phyloP scores from a whole-genome alignment of 2,329 filamentous ascomycete species.

The Stenocarpella maydis region DNA sequence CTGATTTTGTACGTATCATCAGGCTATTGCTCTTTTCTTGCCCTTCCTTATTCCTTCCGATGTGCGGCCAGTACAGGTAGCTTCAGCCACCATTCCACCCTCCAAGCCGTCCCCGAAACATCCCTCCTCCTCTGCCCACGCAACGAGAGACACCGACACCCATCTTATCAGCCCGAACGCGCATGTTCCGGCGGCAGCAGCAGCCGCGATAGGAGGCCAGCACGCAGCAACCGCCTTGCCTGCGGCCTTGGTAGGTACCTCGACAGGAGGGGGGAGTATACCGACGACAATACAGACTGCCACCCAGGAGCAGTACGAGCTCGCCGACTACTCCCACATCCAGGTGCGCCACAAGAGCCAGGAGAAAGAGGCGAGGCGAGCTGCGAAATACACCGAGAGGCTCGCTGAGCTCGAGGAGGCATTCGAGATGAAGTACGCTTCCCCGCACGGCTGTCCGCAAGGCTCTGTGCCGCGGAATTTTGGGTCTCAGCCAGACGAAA shows the following conservation, averaged over 20 bases:
- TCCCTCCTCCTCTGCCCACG: slow-evolving; percentile 35
- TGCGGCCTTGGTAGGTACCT: slow-evolving; percentile 28
- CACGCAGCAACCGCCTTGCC: slow-evolving; percentile 24
- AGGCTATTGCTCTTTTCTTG: background rate
- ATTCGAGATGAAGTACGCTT: slow-evolving; percentile 73
- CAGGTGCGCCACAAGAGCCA: slow-evolving; percentile 41
- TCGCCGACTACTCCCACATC: slow-evolving; percentile 50
- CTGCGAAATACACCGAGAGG: slow-evolving; percentile 66
- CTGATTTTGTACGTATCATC: slow-evolving; percentile 14
- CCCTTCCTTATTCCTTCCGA: background rate
- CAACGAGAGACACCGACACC: slow-evolving; percentile 22
- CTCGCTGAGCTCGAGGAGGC: slow-evolving; percentile 71
- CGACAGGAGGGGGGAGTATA: slow-evolving; percentile 33
- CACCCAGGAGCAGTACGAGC: slow-evolving; percentile 47
- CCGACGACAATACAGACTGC: background rate
- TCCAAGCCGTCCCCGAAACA: background rate
- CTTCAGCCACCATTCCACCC: slow-evolving; percentile 32
- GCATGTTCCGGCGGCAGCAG: slow-evolving; percentile 6
- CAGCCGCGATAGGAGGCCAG: slow-evolving; percentile 20
- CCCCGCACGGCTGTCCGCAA: background rate
- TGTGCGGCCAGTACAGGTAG: slow-evolving; percentile 34
- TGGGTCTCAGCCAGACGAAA: background rate
- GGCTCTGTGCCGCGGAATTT: background rate
- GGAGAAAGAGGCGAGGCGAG: slow-evolving; percentile 46
- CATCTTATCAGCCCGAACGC: slow-evolving; percentile 2